Percentiles rank a stretch among this genome's conserved stretches.
Conservation (phyloP, 106 monocot species). For the Dendrobium officinale region DNA sequence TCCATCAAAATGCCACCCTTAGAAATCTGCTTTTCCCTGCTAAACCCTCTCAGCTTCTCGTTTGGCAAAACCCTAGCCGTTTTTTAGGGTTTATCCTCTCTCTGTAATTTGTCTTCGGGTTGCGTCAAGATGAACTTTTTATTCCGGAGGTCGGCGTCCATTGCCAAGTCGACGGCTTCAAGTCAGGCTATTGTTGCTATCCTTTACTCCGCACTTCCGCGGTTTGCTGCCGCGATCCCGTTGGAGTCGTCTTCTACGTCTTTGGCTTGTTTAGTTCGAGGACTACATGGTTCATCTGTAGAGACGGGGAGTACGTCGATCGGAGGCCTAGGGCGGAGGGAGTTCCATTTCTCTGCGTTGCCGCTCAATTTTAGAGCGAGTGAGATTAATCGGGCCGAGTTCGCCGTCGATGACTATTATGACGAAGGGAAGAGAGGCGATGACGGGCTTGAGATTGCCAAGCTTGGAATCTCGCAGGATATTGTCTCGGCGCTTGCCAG, state of each 20-base stretch:
- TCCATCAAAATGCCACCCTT: neutral
- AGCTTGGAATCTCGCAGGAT: constrained; percentile 61
- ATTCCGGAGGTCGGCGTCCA: constrained; percentile 32
- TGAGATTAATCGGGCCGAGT: constrained; percentile 34
- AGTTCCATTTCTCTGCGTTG: constrained; percentile 32
- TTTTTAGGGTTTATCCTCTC: constrained; percentile 21
- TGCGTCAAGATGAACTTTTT: constrained; percentile 26
- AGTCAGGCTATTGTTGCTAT: constrained; percentile 22
- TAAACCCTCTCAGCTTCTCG: neutral
- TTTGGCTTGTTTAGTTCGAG: neutral
- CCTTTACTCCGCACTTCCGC: constrained; percentile 14
- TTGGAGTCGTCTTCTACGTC: neutral
- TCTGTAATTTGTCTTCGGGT: neutral
- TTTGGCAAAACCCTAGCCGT: constrained; percentile 31
- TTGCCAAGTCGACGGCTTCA: constrained; percentile 19
- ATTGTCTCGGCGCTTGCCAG: constrained; percentile 53
- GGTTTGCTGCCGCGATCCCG: neutral
- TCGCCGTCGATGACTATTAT: constrained; percentile 44
- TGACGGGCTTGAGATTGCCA: constrained; percentile 77
- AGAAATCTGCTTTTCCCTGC: neutral
- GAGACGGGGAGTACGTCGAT: neutral
- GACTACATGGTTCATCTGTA: neutral
- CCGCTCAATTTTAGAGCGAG: constrained; percentile 42
- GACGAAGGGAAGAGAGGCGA: constrained; percentile 55
- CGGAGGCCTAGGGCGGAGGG: constrained; percentile 15